These are phyloP conservation scores for Boletellus ananiceps DNA, from an alignment of 768 basidiomycete species.

Conservation along the genomic window DNA sequence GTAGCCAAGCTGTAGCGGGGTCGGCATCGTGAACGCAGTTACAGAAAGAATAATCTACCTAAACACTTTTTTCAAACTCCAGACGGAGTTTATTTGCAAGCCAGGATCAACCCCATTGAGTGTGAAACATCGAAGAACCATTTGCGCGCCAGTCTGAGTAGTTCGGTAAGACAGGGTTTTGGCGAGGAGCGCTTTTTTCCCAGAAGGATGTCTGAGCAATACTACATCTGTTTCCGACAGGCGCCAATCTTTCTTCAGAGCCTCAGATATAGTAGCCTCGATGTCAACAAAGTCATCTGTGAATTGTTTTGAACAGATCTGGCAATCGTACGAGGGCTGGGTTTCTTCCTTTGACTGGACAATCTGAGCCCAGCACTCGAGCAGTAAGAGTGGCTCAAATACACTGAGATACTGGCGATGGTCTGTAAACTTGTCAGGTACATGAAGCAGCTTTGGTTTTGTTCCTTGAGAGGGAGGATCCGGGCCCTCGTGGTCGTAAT, in stretches of 20 bases:
- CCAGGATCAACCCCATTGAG: conserved; percentile 49
- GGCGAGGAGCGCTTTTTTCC: conserved; percentile 56
- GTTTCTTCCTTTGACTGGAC: conserved; percentile 68
- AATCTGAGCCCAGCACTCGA: conserved; percentile 92
- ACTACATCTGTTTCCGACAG: conserved; percentile 83
- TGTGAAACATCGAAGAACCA: conserved; percentile 54
- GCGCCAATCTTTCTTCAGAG: conserved; percentile 65
- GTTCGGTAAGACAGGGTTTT: conserved; percentile 56
- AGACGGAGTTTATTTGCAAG: conserved; percentile 58
- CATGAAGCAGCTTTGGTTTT: conserved; percentile 33
- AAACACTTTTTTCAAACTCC: conserved; percentile 76
- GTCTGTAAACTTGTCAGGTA: conserved; percentile 65
- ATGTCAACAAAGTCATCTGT: conserved; percentile 82
- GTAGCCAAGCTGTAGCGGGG: conserved; percentile 68
- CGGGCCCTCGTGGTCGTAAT: conserved; percentile 64
- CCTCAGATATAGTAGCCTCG: conserved; percentile 57
- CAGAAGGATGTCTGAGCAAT: conserved; percentile 60
- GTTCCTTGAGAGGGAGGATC: conserved; percentile 51
- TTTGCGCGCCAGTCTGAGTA: conserved; percentile 45
- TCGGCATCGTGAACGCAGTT: conserved; percentile 3
- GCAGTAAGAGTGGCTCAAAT: conserved; percentile 80
- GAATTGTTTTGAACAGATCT: conserved; percentile 63
- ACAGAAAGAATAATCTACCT: conserved; percentile 45
- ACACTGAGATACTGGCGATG: conserved; percentile 64
- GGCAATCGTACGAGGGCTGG: conserved; percentile 52